Evolutionary conservation across 2,329 filamentous ascomycete species (phyloP).

Genomic region (Aureobasidium sp.): DNA sequence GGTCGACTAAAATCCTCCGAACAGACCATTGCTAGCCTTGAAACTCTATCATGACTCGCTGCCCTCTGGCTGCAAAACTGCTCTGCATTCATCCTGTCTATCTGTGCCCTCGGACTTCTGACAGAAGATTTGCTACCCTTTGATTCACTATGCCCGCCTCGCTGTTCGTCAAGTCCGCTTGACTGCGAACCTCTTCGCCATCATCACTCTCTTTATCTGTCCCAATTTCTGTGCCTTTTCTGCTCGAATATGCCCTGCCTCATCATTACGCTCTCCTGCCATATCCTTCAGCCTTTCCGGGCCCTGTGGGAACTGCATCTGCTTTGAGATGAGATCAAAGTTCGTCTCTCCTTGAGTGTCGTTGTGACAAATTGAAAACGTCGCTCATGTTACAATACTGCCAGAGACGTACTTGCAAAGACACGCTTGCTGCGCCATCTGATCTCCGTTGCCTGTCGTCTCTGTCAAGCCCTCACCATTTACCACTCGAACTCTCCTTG

Average conservation of each 20-base stretch:
- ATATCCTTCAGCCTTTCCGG: background rate
- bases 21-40: background rate
- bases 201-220: background rate
- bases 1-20: background rate
- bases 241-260: background rate
- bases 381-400: background rate
- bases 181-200: background rate
- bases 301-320: background rate
- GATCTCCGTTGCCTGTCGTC: background rate
- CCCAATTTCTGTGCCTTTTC: background rate
- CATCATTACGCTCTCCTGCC: background rate
- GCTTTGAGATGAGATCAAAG: background rate
- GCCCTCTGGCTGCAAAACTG: background rate
- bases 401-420: background rate
- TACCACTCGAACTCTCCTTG: slow-evolving; percentile 97
- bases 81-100: background rate
- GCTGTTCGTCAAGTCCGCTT: background rate
- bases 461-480: background rate
- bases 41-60: background rate
- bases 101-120: background rate
- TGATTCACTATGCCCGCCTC: background rate
- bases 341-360: background rate
- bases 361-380: background rate
- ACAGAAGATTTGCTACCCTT: background rate
- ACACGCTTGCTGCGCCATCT: background rate